Base-by-base conservation (phyloP, 345 rosid species). In the Salix udensis region DNA sequence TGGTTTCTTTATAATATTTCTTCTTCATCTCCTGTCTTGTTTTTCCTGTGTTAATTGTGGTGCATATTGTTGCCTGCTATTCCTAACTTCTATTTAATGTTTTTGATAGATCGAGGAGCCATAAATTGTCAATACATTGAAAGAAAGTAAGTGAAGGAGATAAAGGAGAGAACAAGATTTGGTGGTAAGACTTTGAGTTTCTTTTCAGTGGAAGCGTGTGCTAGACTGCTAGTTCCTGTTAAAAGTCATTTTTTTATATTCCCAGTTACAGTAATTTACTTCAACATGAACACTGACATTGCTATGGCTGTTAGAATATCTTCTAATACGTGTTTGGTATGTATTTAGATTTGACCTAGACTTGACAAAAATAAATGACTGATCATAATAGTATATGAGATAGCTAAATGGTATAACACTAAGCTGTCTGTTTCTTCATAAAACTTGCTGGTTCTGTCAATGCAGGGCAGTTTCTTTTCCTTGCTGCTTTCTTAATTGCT, bases 111-210 rank as follows among this genome's bases (percentile, higher is more conserved):
- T 65, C 48, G 73, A 52, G 70, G 73, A 78, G 50, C 21, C 74
- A 52, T 58, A 46, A 62, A 58, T 61, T 50, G 39, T 61, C 26
- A 40, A 61, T 31, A 71, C 55, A 26, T 37, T 65, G 36, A 8
- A 42, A 60, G 42, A 53, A 36, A 28, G 30, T n/a, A 71, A 61
- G 61, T 40, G 72, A 23, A 61, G 19, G 52, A 76, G 58, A 50
- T 42, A 16, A 52, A 52, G 48, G 15, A 13, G 72, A 60, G 36
- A 65, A 77, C 71, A 13, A 50, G 39, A 46, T 65, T 67, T 65
- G 30, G 66, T 50, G 81, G 82, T 75, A 74, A 80, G 83, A 62
- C 58, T 19, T 6, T 18, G 58, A 19, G 37, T 71, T 74, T 31
- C 53, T 62, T 71, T 37, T 68, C 13, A 15, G 42, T 40, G 19